Evolutionary conservation across 2,329 filamentous ascomycete species (phyloP).

Genomic region (Zopfia rhizophila): DNA sequence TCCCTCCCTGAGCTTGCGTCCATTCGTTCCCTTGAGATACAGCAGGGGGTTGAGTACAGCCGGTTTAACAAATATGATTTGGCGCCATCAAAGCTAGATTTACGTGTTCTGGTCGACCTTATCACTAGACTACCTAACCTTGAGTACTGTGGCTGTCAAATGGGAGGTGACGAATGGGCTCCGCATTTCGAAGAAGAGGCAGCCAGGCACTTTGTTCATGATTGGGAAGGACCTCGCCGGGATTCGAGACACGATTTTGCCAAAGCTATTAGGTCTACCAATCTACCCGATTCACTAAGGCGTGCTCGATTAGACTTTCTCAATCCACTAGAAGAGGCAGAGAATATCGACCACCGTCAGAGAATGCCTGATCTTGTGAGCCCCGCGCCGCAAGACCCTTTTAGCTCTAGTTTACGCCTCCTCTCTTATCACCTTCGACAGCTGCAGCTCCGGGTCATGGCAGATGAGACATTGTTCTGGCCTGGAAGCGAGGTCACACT

Average conservation of each 20-base stretch:
- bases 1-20: constrained; percentile 4
- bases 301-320: constrained; percentile 20
- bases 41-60: too few relatives aligned
- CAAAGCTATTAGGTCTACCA: constrained; percentile 18
- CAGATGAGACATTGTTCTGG: constrained; percentile 29
- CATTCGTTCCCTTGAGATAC: constrained; percentile 3
- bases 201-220: constrained; percentile 5
- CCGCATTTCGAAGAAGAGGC: neutral
- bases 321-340: constrained; percentile 1
- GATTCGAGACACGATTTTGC: constrained; percentile 34
- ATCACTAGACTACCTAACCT: constrained; percentile 12
- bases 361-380: constrained; percentile 20
- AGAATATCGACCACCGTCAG: constrained; percentile 4
- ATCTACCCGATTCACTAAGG: constrained; percentile 22
- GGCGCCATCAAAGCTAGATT: constrained; percentile 14
- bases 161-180: constrained; percentile 8
- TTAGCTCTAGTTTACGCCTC: constrained; percentile 28
- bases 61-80: neutral
- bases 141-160: constrained; percentile 6
- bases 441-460: constrained; percentile 16
- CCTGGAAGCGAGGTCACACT: constrained; percentile 13
- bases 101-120: constrained; percentile 24
- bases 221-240: constrained; percentile 30
- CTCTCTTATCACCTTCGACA: constrained; percentile 24
- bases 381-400: constrained; percentile 21